phyloP scores from a whole-genome alignment of 176 grass and related monocot genomes.

The Areca catechu region DNA sequence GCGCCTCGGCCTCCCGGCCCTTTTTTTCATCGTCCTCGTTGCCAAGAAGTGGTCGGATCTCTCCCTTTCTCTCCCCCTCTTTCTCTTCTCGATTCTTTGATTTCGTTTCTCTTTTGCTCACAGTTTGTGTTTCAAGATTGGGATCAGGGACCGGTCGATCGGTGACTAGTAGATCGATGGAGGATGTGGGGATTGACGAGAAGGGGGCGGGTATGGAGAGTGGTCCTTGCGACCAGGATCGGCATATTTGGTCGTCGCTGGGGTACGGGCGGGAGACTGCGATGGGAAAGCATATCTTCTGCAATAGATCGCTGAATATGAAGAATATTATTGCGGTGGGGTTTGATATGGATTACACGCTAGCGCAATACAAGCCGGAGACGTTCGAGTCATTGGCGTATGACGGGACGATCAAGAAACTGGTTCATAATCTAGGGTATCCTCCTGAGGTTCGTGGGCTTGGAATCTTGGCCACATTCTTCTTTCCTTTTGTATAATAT shows the following conservation, averaged over 20 bases:
- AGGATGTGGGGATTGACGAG: not conserved
- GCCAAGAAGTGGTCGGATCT: too few species aligned
- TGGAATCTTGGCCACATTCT: not conserved
- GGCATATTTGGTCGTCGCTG: slow-evolving; percentile 46
- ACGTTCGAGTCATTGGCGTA: slow-evolving; percentile 95
- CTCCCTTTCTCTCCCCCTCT: too few species aligned
- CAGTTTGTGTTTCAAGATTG: not conserved
- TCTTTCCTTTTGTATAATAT: not conserved
- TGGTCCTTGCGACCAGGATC: slow-evolving; percentile 17
- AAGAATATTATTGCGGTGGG: slow-evolving; percentile 92
- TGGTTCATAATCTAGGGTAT: slow-evolving; percentile 79
- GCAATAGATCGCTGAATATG: slow-evolving; percentile 96
- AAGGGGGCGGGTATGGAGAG: slow-evolving; percentile 23
- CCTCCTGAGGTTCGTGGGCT: slow-evolving; percentile 59
- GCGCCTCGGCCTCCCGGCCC: too few species aligned
- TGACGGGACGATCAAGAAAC: slow-evolving; percentile 73
- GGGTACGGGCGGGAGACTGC: slow-evolving; percentile 42
- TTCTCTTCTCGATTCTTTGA: too few species aligned
- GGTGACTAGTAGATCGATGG: slow-evolving; percentile 1
- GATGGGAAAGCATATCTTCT: slow-evolving; percentile 86
- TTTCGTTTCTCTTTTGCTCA: too few species aligned
- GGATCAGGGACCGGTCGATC: slow-evolving; percentile 15
- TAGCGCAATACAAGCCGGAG: slow-evolving; percentile 88
- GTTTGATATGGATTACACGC: slow-evolving; percentile 99
- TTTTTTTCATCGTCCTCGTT: too few species aligned